These are phyloP conservation scores for Ganoderma resinaceum DNA, from an alignment of 1,284 basidiomycete genomes.

Conservation along the genomic window DNA sequence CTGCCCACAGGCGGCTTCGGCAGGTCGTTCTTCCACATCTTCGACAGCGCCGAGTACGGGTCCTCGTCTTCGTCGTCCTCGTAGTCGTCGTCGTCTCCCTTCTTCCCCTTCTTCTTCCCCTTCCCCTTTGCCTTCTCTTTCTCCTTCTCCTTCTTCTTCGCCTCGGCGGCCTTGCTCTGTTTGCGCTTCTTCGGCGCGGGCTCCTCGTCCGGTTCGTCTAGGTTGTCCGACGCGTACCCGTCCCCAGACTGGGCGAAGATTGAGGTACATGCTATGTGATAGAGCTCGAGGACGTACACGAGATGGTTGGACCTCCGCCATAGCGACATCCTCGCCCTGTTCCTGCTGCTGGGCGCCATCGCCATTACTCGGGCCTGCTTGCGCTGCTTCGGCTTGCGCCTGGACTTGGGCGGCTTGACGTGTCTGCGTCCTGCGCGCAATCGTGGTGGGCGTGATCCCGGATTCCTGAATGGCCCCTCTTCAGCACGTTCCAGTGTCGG, in stretches of 20 bases:
- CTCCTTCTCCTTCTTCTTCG: conserved; percentile 52
- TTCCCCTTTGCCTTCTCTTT: conserved; percentile 58
- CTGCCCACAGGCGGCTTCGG: conserved; percentile 78
- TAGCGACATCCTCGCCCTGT: conserved; percentile 38
- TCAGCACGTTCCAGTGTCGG: neutral
- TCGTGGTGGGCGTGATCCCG: conserved; percentile 77
- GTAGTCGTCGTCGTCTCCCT: conserved; percentile 49
- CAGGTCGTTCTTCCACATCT: conserved; percentile 51
- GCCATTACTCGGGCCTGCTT: conserved; percentile 57
- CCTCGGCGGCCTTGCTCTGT: conserved; percentile 47
- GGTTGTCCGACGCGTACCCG: conserved; percentile 73
- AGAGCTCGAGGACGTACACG: conserved; percentile 10
- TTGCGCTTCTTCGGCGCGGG: conserved; percentile 52
- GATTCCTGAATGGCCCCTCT: conserved; percentile 62
- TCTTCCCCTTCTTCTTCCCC: conserved; percentile 45
- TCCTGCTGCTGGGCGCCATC: conserved; percentile 33
- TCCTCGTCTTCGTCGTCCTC: conserved; percentile 54
- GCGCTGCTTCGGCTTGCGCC: conserved; percentile 34
- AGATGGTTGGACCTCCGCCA: conserved; percentile 42
- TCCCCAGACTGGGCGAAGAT: conserved; percentile 47
- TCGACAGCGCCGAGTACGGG: conserved; percentile 67
- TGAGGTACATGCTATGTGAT: neutral
- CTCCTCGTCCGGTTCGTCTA: conserved; percentile 64
- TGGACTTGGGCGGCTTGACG: conserved; percentile 39
- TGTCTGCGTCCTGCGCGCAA: conserved; percentile 64